Evolutionary conservation across 225 moss, liverwort and hornwort species (phyloP).

Genomic region (Anthoceros angustus): DNA sequence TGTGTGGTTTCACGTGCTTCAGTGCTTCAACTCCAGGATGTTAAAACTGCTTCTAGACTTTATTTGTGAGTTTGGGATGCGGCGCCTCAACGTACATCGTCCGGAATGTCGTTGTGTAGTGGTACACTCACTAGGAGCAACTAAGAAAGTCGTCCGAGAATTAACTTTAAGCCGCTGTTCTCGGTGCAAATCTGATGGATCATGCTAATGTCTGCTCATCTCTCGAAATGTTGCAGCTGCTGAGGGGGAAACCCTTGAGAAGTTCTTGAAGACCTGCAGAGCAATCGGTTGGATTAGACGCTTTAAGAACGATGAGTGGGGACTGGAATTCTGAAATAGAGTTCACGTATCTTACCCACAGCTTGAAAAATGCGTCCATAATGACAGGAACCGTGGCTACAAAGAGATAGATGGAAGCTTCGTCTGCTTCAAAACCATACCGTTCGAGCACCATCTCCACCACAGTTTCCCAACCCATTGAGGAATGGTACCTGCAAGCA

Average conservation of each 20-base stretch:
- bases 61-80: too few relatives aligned
- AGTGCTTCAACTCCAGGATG: too few relatives aligned
- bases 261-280: slow-evolving; percentile 35
- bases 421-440: slow-evolving; percentile 74
- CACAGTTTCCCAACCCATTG: slow-evolving; percentile 93
- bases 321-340: background rate
- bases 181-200: background rate
- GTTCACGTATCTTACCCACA: slow-evolving; percentile 40
- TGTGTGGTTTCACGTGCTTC: too few relatives aligned
- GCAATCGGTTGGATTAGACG: background rate
- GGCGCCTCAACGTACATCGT: too few relatives aligned
- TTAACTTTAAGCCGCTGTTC: too few relatives aligned
- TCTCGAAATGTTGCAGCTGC: slow-evolving; percentile 43
- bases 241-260: slow-evolving; percentile 36
- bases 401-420: slow-evolving; percentile 57
- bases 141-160: too few relatives aligned
- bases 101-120: too few relatives aligned
- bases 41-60: too few relatives aligned
- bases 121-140: too few relatives aligned
- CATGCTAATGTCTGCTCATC: slow-evolving; percentile 35
- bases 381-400: slow-evolving; percentile 96
- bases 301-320: background rate
- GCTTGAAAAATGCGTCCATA: slow-evolving; percentile 97
- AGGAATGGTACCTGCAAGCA: slow-evolving; percentile 68
- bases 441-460: slow-evolving; percentile 83